Evolutionary conservation across 129 eudicot genomes (phyloP).

Genomic region (Flaveria linearis): DNA sequence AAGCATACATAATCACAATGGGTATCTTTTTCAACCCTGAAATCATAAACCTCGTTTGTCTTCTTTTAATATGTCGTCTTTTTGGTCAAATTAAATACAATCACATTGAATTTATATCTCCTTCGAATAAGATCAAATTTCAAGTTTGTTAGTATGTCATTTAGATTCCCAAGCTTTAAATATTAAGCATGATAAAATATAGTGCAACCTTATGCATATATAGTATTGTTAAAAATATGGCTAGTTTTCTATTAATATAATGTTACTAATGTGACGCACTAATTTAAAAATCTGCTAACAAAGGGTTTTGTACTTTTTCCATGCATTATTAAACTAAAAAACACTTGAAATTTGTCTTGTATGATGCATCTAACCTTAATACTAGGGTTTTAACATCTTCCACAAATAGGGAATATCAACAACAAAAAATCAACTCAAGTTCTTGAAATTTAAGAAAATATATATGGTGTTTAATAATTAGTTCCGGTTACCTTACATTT

Average conservation of each 20-base stretch:
- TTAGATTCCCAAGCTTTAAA: neutral
- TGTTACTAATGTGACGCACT: too few relatives aligned
- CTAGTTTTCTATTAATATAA: too few relatives aligned
- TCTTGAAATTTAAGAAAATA: neutral
- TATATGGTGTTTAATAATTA: neutral
- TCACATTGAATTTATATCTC: neutral
- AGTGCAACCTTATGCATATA: too few relatives aligned
- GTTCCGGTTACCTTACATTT: neutral
- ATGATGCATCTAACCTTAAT: constrained; percentile 13
- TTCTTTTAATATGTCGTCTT: neutral
- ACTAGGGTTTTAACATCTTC: constrained; percentile 21
- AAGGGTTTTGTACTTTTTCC: neutral
- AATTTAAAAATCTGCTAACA: too few relatives aligned
- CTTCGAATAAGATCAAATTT: constrained; percentile 5
- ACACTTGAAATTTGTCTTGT: neutral
- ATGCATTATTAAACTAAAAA: neutral
- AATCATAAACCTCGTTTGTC: constrained; percentile 17
- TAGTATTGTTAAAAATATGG: too few relatives aligned
- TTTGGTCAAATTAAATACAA: neutral
- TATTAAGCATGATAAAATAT: neutral
- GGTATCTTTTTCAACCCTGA: neutral
- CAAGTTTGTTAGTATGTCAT: constrained; percentile 21
- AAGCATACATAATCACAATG: neutral
- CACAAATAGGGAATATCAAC: constrained; percentile 11
- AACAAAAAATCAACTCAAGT: neutral